Evolutionary conservation across 2,329 filamentous ascomycete genomes (phyloP).

Genomic region (Emmonsiellopsis sp.): DNA sequence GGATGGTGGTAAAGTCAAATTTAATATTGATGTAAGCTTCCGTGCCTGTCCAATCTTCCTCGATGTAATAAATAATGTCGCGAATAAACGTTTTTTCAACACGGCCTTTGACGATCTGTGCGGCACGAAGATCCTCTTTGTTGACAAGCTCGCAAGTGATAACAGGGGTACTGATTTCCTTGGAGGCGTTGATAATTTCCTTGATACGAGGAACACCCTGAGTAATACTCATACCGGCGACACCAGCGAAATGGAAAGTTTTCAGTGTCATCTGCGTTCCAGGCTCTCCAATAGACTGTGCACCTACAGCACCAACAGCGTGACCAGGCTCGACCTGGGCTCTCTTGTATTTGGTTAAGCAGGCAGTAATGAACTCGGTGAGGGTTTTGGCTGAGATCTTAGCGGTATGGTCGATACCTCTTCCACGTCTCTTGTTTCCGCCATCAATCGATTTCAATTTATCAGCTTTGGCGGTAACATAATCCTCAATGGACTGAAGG

Average conservation of each 20-base stretch:
- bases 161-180: slow-evolving; percentile 85
- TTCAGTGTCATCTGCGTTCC: slow-evolving; percentile 99
- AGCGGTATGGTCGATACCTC: slow-evolving; percentile 57
- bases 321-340: slow-evolving; percentile 91
- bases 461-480: slow-evolving; percentile 54
- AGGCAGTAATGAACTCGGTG: slow-evolving; percentile 66
- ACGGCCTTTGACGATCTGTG: slow-evolving; percentile 81
- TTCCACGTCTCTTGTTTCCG: slow-evolving; percentile 21
- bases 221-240: slow-evolving; percentile 98
- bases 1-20: slow-evolving; percentile 69
- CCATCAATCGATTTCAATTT: slow-evolving; percentile 40
- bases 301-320: slow-evolving; percentile 89
- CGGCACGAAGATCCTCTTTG: slow-evolving; percentile 62
- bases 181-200: slow-evolving; percentile 98
- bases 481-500: slow-evolving; percentile 65
- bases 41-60: slow-evolving; percentile 77
- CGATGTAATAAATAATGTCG: slow-evolving; percentile 70
- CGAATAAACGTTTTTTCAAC: slow-evolving; percentile 91
- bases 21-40: slow-evolving; percentile 69
- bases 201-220: slow-evolving; percentile 99
- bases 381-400: slow-evolving; percentile 74
- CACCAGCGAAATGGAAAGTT: slow-evolving; percentile 99
- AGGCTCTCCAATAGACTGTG: slow-evolving; percentile 95
- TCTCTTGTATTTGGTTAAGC: slow-evolving; percentile 80
- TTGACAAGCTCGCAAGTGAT: slow-evolving; percentile 80